Percentiles rank a stretch among this genome's conserved stretches.
Evolutionary conservation across 1,284 basidiomycete genomes (phyloP).

Genomic region (Kwoniella shivajii): DNA sequence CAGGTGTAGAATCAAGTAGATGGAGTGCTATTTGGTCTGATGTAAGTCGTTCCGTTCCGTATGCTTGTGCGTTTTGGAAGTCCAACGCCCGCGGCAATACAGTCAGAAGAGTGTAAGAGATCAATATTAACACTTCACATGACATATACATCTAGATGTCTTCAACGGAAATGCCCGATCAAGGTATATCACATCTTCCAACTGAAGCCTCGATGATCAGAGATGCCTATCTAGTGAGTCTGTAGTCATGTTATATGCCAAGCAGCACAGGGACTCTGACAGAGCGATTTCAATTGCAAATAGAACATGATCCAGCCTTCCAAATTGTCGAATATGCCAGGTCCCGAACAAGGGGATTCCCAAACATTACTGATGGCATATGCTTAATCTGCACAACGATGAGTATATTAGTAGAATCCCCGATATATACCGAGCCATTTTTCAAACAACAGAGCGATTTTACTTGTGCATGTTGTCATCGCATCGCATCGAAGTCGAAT

Average conservation of each 20-base stretch:
- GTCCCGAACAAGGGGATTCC: slow-evolving; percentile 2
- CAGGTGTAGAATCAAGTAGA: slow-evolving; percentile 7
- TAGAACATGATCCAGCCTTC: slow-evolving; percentile 3
- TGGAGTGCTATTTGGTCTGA: slow-evolving; percentile 9
- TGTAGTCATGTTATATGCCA: too few relatives aligned
- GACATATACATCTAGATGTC: background rate
- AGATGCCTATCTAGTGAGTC: slow-evolving; percentile 23
- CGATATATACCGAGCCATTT: background rate
- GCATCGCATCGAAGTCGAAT: too few relatives aligned
- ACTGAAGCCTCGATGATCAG: slow-evolving; percentile 17
- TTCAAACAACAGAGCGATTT: too few relatives aligned
- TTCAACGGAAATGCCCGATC: background rate
- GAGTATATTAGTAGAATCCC: background rate
- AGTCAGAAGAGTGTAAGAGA: background rate
- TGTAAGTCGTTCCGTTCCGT: too few relatives aligned
- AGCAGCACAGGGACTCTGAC: too few relatives aligned
- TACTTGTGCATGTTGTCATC: too few relatives aligned
- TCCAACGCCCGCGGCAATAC: background rate
- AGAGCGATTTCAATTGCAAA: background rate
- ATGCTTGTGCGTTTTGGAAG: too few relatives aligned
- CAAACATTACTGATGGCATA: slow-evolving; percentile 7
- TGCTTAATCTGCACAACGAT: background rate
- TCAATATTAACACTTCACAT: too few relatives aligned
- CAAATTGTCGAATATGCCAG: background rate
- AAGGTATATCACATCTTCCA: slow-evolving; percentile 1